Conservation (phyloP, 176 grass and related monocot species). For the Themeda triandra region DNA sequence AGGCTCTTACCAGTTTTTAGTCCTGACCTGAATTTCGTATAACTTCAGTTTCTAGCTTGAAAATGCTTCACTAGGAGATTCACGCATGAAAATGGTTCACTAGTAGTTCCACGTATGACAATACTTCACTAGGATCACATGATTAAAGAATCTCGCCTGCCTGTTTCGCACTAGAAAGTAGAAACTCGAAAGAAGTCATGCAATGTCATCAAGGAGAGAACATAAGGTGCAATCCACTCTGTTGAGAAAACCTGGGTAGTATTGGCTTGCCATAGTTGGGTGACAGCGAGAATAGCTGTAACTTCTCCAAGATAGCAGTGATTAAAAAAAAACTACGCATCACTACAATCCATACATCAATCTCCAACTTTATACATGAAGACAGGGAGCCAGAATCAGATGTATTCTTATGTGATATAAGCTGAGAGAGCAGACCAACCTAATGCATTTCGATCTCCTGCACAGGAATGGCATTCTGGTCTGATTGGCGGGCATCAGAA, state of each 20-base stretch:
- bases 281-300: slow-evolving; percentile 49
- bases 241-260: neutral
- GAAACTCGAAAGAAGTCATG: neutral
- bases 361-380: slow-evolving; percentile 35
- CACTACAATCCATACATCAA: slow-evolving; percentile 39
- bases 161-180: neutral
- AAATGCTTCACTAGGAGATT: neutral
- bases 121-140: too few relatives aligned
- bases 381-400: neutral
- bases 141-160: neutral
- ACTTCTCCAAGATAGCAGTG: slow-evolving; percentile 9
- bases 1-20: neutral
- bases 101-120: neutral
- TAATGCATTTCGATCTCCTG: slow-evolving; percentile 47
- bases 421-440: neutral
- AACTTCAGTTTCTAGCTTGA: neutral
- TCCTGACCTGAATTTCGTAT: neutral
- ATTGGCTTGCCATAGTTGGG: slow-evolving; percentile 19
- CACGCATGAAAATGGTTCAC: too few relatives aligned
- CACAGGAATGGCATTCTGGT: slow-evolving; percentile 23
- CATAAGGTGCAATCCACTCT: neutral
- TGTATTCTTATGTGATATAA: slow-evolving; percentile 10
- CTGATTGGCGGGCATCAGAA: slow-evolving; percentile 21
- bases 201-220: neutral
- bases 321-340: neutral